Evolutionary conservation across 2,329 filamentous ascomycete species (phyloP).

Genomic region (Daldinia sp.): DNA sequence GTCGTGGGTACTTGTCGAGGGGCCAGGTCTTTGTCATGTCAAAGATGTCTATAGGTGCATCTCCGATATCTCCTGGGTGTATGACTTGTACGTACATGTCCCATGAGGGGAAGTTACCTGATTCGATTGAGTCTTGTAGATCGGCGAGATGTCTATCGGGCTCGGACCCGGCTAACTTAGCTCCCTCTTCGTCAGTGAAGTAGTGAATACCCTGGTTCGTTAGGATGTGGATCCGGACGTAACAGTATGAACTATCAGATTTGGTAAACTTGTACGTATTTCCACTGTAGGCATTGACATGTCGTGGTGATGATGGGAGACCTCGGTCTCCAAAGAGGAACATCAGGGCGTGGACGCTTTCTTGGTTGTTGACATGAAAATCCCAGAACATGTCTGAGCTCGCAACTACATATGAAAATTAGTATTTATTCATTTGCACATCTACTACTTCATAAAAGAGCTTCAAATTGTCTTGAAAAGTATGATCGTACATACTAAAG

Average conservation of each 20-base stretch:
- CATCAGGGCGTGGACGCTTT: slow-evolving; percentile 61
- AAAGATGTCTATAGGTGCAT: slow-evolving; percentile 59
- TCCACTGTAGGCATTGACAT: slow-evolving; percentile 56
- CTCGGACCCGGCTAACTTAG: slow-evolving; percentile 51
- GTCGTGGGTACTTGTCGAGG: slow-evolving; percentile 57
- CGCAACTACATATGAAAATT: slow-evolving; percentile 9
- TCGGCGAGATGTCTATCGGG: slow-evolving; percentile 62
- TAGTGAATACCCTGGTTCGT: slow-evolving; percentile 56
- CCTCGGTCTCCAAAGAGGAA: slow-evolving; percentile 59
- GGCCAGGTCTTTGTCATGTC: slow-evolving; percentile 66
- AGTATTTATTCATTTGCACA: background rate
- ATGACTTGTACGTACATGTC: slow-evolving; percentile 63
- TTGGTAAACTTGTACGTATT: slow-evolving; percentile 60
- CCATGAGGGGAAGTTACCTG: slow-evolving; percentile 58
- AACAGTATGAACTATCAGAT: slow-evolving; percentile 56
- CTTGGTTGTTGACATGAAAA: slow-evolving; percentile 51
- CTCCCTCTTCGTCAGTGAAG: slow-evolving; percentile 52
- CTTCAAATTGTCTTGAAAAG: background rate
- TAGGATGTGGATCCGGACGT: slow-evolving; percentile 60
- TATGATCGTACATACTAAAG: background rate
- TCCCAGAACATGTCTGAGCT: slow-evolving; percentile 44
- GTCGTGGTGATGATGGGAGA: slow-evolving; percentile 55
- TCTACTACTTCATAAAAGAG: too few species aligned
- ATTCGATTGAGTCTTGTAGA: slow-evolving; percentile 49
- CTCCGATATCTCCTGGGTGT: slow-evolving; percentile 58